A percentile compares a stretch with the other conserved stretches of the same genome.
Conservation (phyloP, 2,329 filamentous ascomycete species). For the Pseudogymnoascus sp. region DNA sequence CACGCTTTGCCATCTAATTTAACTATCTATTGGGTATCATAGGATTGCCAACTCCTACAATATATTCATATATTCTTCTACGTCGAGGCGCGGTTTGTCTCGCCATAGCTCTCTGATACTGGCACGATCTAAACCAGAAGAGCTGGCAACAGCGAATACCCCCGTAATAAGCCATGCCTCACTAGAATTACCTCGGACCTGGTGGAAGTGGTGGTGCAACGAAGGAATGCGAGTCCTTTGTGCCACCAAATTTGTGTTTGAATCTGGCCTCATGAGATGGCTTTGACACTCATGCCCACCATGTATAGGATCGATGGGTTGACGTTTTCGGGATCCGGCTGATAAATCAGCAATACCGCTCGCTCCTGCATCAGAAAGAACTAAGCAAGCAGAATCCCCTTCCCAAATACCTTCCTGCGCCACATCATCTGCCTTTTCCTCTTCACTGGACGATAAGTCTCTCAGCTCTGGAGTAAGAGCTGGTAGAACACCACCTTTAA, state of each 20-base stretch:
- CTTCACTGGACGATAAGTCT: neutral
- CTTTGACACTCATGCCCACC: neutral
- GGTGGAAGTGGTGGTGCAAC: neutral
- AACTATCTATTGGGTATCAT: neutral
- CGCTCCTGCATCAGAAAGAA: constrained; percentile 17
- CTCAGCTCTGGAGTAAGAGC: constrained; percentile 5
- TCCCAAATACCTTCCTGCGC: neutral
- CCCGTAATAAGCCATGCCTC: neutral
- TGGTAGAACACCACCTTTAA: constrained; percentile 4
- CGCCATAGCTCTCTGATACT: neutral
- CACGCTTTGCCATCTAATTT: neutral
- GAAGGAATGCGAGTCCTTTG: constrained; percentile 25
- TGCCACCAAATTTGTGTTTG: constrained; percentile 28
- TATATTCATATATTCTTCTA: neutral
- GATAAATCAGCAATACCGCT: constrained; percentile 10
- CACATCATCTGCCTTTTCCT: neutral
- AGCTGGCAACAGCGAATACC: neutral
- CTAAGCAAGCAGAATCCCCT: neutral
- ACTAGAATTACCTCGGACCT: neutral
- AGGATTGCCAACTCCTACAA: neutral
- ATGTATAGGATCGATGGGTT: neutral
- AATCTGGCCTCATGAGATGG: constrained; percentile 23
- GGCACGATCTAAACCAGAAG: neutral
- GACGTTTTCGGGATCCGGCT: neutral
- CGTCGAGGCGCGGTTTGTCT: neutral